Evolutionary conservation across 164 flowering plant genomes (phyloP), one percentile per base, ranked within the genome.

Genomic region (Tinospora cordifolia): DNA sequence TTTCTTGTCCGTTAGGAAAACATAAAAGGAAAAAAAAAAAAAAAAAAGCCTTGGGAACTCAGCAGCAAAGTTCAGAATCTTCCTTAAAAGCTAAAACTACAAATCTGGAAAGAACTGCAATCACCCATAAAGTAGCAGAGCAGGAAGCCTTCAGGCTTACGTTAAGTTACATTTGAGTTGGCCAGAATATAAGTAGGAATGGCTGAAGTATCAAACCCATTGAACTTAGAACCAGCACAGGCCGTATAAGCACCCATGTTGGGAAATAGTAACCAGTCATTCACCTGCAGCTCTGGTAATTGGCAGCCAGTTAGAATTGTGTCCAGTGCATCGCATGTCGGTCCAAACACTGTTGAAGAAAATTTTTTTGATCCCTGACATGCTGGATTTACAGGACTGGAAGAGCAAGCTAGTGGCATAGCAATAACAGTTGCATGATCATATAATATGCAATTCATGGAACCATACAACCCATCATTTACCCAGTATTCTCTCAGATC

Each of bases 401-500:
- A 82, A 2, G 68, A 3, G 38, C 71, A 54, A 0, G 83, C 79
- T 11, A 79, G 41, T 1, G 84, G 81, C 59, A 30, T 60, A 63
- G 81, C 72, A 24, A 65, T 71, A 6, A 78, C 19, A 25, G 79
- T 72, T 2, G 80, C 82, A 64, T 73, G 77, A 47, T 83, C 82
- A 36, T 69, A 77, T 6, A 76, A 54, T 8, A 79, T 47, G 39
- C 82, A 77, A 30, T 75, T 79, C 76, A 85, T 71, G 19, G 88
- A 85, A 11, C 88, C 85, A 51, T 82, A 83, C 17, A 82, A 57
- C n/a, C 88, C 86, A 65, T 85, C 88, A 73, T 79, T 82, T n/a
- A 85, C 81, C 88, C 88, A 85, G 40, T 85, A 85, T 79, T 83
- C 85, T 54, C 78, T 72, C 36, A 74, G 24, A 2, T 75, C 83